Conservation (phyloP, 192 early-diverging fungal genomes). For the Paraglomus brasilianum region DNA sequence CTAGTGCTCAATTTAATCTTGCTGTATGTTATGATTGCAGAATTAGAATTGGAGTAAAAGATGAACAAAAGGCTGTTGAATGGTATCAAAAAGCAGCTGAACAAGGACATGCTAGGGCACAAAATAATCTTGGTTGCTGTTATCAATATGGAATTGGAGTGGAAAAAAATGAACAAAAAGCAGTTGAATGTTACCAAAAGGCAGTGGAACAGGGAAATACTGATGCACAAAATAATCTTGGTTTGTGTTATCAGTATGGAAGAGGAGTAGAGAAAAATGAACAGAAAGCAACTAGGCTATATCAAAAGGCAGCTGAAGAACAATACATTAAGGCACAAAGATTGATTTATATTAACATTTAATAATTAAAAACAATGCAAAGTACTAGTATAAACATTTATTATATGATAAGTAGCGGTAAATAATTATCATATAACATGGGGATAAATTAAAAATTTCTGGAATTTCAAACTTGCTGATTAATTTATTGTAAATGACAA, state of each 20-base stretch:
- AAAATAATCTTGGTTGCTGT: conserved; percentile 75
- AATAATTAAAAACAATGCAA: no score
- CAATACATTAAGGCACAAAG: conserved; percentile 54
- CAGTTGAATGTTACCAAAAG: conserved; percentile 60
- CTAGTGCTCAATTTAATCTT: conserved; percentile 54
- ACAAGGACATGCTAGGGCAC: conserved; percentile 71
- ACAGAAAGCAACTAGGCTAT: conserved; percentile 60
- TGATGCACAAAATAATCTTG: conserved; percentile 57
- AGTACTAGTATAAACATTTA: no score
- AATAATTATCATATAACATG: no score
- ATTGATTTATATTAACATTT: no score
- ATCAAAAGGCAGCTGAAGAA: conserved; percentile 57
- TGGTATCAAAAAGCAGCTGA: conserved; percentile 69
- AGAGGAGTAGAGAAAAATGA: conserved; percentile 54
- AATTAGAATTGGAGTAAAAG: conserved; percentile 63
- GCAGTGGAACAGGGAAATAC: conserved; percentile 57
- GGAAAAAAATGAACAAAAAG: conserved; percentile 60
- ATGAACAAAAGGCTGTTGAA: conserved; percentile 48
- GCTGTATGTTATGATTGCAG: conserved; percentile 61
- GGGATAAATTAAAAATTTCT: no score
- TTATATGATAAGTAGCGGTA: no score
- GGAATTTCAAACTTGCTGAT: no score
- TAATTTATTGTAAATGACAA: no score
- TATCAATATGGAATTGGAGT: conserved; percentile 75
- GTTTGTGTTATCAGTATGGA: conserved; percentile 60